phyloP scores from a whole-genome alignment of 148 eudicot genomes.

The Silene uniflora region DNA sequence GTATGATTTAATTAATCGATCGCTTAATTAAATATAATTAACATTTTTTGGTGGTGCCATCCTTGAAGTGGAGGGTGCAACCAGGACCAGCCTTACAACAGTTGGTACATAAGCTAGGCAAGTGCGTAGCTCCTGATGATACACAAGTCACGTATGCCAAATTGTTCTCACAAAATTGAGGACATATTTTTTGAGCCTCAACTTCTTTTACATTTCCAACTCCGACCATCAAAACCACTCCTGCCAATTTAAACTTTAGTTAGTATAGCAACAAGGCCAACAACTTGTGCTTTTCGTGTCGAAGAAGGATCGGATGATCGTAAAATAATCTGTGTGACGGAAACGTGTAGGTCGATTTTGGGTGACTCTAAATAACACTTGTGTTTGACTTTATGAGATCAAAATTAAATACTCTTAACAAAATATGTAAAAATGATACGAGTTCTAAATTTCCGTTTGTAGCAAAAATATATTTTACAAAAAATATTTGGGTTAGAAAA shows the following conservation, averaged over 20 bases:
- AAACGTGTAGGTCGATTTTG: too few relatives aligned
- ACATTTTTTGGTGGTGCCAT: conserved; percentile 12
- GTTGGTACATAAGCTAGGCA: conserved; percentile 6
- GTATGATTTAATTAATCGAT: not conserved
- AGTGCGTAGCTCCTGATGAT: conserved; percentile 16
- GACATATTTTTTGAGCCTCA: conserved; percentile 20
- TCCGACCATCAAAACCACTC: conserved; percentile 20
- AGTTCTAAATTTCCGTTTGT: too few relatives aligned
- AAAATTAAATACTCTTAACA: too few relatives aligned
- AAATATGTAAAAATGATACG: too few relatives aligned
- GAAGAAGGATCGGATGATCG: too few relatives aligned
- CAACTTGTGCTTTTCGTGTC: too few relatives aligned
- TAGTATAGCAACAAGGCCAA: not conserved
- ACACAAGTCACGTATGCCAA: conserved; percentile 22
- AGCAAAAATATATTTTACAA: too few relatives aligned
- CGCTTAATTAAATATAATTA: not conserved
- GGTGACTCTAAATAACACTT: too few relatives aligned
- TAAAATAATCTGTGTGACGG: too few relatives aligned
- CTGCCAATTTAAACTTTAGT: not conserved
- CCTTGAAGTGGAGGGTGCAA: conserved; percentile 2
- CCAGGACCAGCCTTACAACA: conserved; percentile 21
- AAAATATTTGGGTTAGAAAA: too few relatives aligned
- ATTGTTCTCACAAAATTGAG: conserved; percentile 7
- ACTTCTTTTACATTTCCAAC: conserved; percentile 19
- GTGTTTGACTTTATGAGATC: too few relatives aligned